Evolutionary conservation across 2,329 filamentous ascomycete species (phyloP).

Genomic region (Dothideomycetes sp.): DNA sequence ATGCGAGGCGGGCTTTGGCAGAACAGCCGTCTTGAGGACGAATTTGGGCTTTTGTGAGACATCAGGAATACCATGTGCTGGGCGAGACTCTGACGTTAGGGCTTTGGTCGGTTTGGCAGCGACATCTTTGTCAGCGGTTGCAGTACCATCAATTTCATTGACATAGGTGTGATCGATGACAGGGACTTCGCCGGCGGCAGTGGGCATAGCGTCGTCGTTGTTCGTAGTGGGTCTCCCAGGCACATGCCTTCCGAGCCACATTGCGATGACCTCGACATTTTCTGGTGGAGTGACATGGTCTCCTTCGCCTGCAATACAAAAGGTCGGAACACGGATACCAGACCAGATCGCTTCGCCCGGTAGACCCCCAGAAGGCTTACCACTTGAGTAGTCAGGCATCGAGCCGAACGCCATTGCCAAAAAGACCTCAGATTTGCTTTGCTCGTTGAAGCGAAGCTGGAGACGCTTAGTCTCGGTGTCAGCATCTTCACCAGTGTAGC

Average conservation of each 20-base stretch:
- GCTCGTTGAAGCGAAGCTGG: slow-evolving; percentile 68
- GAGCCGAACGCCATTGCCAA: slow-evolving; percentile 68
- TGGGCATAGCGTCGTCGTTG: slow-evolving; percentile 19
- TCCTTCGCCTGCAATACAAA: slow-evolving; percentile 66
- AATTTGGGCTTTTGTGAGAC: slow-evolving; percentile 31
- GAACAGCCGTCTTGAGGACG: slow-evolving; percentile 57
- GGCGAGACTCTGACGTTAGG: slow-evolving; percentile 1
- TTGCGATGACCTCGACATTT: slow-evolving; percentile 60
- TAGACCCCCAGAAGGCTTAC: slow-evolving; percentile 51
- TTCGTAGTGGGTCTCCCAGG: neutral
- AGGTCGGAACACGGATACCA: slow-evolving; percentile 62
- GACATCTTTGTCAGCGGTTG: neutral
- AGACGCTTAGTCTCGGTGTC: slow-evolving; percentile 57
- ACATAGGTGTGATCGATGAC: slow-evolving; percentile 5
- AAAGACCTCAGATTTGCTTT: slow-evolving; percentile 76
- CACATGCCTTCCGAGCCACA: slow-evolving; percentile 23
- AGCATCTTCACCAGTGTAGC: slow-evolving; percentile 63
- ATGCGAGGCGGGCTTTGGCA: slow-evolving; percentile 73
- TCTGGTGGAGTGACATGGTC: slow-evolving; percentile 66
- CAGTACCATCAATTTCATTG: neutral
- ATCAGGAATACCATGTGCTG: slow-evolving; percentile 24
- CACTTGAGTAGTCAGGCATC: slow-evolving; percentile 51
- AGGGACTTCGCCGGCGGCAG: slow-evolving; percentile 26
- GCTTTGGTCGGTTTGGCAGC: neutral
- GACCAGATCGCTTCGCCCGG: slow-evolving; percentile 64